These are phyloP conservation scores for Kazachstania sp. DNA, from an alignment of 1,139 yeast species.

Conservation along the genomic window DNA sequence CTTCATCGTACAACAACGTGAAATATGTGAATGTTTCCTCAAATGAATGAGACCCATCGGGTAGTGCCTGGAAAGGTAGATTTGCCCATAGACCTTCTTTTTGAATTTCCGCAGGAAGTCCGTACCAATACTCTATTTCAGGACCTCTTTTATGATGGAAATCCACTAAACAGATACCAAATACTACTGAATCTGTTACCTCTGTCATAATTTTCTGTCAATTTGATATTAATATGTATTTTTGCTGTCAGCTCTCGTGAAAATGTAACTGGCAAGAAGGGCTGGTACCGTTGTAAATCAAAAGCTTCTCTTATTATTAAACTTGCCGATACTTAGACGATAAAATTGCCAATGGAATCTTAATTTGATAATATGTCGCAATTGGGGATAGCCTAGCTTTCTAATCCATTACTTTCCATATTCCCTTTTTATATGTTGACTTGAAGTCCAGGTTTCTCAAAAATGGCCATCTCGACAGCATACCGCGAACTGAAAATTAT, in stretches of 20 bases:
- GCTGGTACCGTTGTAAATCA: no score
- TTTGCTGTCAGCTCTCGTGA: not conserved
- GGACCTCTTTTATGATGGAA: conserved; percentile 95
- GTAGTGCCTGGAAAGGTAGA: conserved; percentile 87
- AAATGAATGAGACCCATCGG: conserved; percentile 89
- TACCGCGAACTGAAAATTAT: not conserved
- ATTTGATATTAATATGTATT: not conserved
- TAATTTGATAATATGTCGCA: no score
- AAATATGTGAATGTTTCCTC: conserved; percentile 92
- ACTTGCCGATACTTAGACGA: no score
- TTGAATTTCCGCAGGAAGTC: conserved; percentile 42
- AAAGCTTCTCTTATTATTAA: no score
- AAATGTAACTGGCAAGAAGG: no score
- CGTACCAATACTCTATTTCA: conserved; percentile 87
- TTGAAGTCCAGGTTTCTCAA: no score
- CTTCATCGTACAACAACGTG: conserved; percentile 66
- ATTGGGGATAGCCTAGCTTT: no score
- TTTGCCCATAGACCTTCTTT: conserved; percentile 66
- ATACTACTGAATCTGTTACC: conserved; percentile 33
- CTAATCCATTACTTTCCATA: no score
- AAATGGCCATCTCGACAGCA: no score
- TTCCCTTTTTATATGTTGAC: no score
- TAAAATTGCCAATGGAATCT: no score
- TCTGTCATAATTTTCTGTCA: not conserved
- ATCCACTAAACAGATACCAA: conserved; percentile 84